Evolutionary conservation across 1,139 yeast species (phyloP).

Genomic region (Groenewaldozyma sp.): DNA sequence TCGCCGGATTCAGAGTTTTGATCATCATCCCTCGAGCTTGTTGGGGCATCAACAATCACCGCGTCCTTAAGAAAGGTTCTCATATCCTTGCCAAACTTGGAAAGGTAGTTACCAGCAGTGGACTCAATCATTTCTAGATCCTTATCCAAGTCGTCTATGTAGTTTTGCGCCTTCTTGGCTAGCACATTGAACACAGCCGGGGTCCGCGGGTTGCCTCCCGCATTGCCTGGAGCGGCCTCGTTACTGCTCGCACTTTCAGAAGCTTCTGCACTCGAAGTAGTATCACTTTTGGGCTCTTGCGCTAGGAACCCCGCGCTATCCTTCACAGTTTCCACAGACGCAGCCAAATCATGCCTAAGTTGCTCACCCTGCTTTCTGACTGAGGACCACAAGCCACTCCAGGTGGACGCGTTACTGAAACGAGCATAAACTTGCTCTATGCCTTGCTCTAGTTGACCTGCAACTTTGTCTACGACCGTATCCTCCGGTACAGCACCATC

Average conservation of each 20-base stretch:
- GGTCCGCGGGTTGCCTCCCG: constrained; percentile 12
- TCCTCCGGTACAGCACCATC: constrained; percentile 8
- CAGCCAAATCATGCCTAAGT: constrained; percentile 31
- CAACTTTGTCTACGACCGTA: constrained; percentile 22
- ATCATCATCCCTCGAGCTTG: constrained; percentile 9
- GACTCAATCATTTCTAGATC: constrained; percentile 61
- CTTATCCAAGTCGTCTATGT: constrained; percentile 57
- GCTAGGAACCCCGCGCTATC: no score
- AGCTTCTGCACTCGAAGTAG: constrained; percentile 1
- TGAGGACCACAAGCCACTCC: constrained; percentile 32
- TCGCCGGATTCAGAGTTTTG: constrained; percentile 26
- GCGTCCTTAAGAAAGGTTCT: constrained; percentile 45
- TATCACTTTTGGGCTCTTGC: no score
- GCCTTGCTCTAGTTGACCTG: constrained; percentile 42
- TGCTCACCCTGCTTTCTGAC: constrained; percentile 28
- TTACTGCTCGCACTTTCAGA: neutral
- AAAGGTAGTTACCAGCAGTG: constrained; percentile 50
- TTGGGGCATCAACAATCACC: constrained; percentile 35
- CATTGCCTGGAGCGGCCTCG: constrained; percentile 3
- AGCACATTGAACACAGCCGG: constrained; percentile 28
- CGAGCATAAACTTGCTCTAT: constrained; percentile 43
- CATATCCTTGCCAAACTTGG: constrained; percentile 41
- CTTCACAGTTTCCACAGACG: constrained; percentile 4
- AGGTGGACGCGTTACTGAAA: constrained; percentile 29
- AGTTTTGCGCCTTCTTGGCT: constrained; percentile 42